Percentiles rank a stretch among this genome's conserved stretches.
Conservation (phyloP, 306 rosid genomes). For the Acmispon strigosus region DNA sequence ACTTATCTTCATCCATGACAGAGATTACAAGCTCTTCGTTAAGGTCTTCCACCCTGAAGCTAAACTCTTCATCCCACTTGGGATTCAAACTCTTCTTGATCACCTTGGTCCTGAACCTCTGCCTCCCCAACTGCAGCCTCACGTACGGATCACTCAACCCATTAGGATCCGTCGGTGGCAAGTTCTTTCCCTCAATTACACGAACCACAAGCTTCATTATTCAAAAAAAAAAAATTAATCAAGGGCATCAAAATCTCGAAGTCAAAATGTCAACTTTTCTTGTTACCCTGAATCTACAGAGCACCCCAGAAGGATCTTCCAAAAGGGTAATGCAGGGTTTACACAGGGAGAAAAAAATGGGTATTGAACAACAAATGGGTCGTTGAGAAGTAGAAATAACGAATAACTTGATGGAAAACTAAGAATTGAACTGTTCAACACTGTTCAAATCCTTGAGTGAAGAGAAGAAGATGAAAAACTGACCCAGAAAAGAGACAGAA, state of each 20-base stretch:
- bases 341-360: background rate
- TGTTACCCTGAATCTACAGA: background rate
- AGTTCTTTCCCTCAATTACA: conserved; percentile 79
- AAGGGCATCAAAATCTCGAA: background rate
- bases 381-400: background rate
- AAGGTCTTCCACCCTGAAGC: conserved; percentile 77
- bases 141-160: conserved; percentile 96
- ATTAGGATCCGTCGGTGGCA: conserved; percentile 80
- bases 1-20: conserved; percentile 90
- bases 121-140: conserved; percentile 79
- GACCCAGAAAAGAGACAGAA: background rate
- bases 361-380: background rate
- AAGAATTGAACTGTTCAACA: background rate
- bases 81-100: conserved; percentile 86
- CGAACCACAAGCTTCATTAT: conserved; percentile 81
- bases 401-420: background rate
- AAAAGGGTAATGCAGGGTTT: conserved; percentile 18
- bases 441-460: background rate
- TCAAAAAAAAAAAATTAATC: background rate
- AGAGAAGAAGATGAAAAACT: conserved; percentile 6
- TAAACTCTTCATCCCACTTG: conserved; percentile 80
- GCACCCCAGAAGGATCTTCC: conserved; percentile 22
- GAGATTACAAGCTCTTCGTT: conserved; percentile 58
- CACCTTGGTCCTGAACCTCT: conserved; percentile 74
- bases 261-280: conserved; percentile 20